Evolutionary conservation across 257 asterid species (phyloP), one percentile per base, ranked within the genome.

Genomic region (Ophiorrhiza pumila): DNA sequence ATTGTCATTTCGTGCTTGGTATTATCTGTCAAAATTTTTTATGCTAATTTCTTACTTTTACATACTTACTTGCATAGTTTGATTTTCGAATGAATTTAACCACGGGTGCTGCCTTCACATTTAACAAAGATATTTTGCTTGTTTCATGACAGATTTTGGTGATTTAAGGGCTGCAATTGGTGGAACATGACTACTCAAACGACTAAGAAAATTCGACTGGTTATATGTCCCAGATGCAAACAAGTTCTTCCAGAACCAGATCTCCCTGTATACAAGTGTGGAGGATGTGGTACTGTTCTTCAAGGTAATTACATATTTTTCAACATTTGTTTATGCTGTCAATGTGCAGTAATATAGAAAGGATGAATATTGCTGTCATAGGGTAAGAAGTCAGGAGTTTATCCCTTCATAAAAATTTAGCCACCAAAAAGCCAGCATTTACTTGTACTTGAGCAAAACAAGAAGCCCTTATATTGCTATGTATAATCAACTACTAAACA

Each of bases 271-370:
- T 91, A 93, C 83, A 52, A 73, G 74, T 93, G 98, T 83, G 98
- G 97, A 73, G 93, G 95, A 65, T 93, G 98, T 81, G 91, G 84
- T 77, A 82, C 90, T 41, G 56, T 80, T 83, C 97, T 93, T 32
- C 79, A 81, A 89, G 95, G 98, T 93, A 80, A 70, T 45, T 41
- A 1, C 13, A 27, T 32, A 35, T 53, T 34, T 76, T 65, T 68
- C 74, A 20, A 20, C 20, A 66, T 53, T 23, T 39, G 41, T 60
- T 43, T 71, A 9, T 14, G 43, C 4, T 17, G 70, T 47, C 67
- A 29, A 20, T 27, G 11, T 55, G 18, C 57, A 41, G 50, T 39
- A 39, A 52, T 65, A 39, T 34, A 18, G 35, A 42, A 25, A 52
- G 11, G 35, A 23, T 60, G 15, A n/a, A 43, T 39, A 4, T 27